Evolutionary conservation across 2,329 filamentous ascomycete species (phyloP), one percentile per base, ranked within the genome.

Genomic region (Talaromyces sp.): DNA sequence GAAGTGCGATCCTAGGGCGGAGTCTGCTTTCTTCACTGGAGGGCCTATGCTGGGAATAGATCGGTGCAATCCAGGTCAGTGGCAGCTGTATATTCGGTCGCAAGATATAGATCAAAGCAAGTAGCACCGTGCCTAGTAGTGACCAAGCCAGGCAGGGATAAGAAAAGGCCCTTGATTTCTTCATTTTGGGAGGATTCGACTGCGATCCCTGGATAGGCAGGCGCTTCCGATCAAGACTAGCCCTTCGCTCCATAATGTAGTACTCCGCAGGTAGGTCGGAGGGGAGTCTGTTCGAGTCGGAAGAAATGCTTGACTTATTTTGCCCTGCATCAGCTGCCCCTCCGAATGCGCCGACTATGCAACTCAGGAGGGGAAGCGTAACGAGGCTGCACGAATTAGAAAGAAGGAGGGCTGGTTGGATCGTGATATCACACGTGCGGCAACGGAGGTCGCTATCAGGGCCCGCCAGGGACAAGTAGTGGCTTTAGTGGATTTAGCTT

Each of bases 1-100:
- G 75, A 13, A 80, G 64, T 32, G 62, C 54, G 22, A 67, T 65
- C 8, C 44, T 41, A 14, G 66, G 65, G 22, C 64, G 65, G 14
- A 39, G 33, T 3, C 22, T 35, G 11, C 51, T 52, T 27, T 27
- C 24, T 1, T 49, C 47, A 9, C 41, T 5, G n/a, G 11, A 4
- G 10, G 16, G 7, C 16, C n/a, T 30, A 40, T 24, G 45, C 22
- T 48, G 33, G 14, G 32, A 27, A 9, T 43, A 27, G 3, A 46
- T 40, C 4, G 55, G 50, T 13, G 46, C 22, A 14, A 55, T 17
- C 48, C 47, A 48, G 2, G 47, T 49, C 14, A 11, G 11, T 17
- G 27, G 20, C 13, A 29, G 10, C n/a, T 45, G 32, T 2, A 35
- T 27, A 7, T 40, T 43, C 10, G 52, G 57, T 14, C 58, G 56